phyloP scores from a whole-genome alignment of 164 flowering plant species.

The Nymphaea colorata region DNA sequence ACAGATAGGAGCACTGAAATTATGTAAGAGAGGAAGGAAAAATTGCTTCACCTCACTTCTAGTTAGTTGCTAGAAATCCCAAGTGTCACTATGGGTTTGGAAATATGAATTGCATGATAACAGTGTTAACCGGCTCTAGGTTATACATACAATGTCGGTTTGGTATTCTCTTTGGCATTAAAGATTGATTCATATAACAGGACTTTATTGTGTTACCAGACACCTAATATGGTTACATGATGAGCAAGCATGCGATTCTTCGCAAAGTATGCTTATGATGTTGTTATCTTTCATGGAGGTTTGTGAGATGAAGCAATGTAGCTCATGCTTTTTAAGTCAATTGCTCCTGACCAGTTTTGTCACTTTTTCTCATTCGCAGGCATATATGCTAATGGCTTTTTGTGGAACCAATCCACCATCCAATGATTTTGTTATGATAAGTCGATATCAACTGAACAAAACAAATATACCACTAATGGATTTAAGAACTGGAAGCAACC shows the following conservation, averaged over 20 bases:
- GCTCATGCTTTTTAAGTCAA: background rate
- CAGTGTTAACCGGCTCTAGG: too few species aligned
- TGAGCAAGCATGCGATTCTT: too few species aligned
- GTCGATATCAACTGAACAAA: background rate
- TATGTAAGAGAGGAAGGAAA: background rate
- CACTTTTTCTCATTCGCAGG: slow-evolving; percentile 2
- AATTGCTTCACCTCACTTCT: background rate
- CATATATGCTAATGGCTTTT: slow-evolving; percentile 32
- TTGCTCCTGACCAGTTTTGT: background rate
- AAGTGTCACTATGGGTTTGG: too few species aligned
- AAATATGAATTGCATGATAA: too few species aligned
- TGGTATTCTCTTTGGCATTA: too few species aligned
- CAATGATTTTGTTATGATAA: background rate
- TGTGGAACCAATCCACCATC: slow-evolving; percentile 17
- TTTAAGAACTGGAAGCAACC: background rate
- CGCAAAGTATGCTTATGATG: too few species aligned
- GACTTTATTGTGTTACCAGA: too few species aligned
- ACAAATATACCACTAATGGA: background rate
- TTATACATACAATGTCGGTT: too few species aligned
- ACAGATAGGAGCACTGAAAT: too few species aligned
- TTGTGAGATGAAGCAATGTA: background rate
- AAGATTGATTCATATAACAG: too few species aligned
- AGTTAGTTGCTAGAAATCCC: too few species aligned
- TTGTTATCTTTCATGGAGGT: background rate
- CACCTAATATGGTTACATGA: too few species aligned